Conservation (phyloP, 495 filamentous ascomycete species). For the Penicillium daleae region DNA sequence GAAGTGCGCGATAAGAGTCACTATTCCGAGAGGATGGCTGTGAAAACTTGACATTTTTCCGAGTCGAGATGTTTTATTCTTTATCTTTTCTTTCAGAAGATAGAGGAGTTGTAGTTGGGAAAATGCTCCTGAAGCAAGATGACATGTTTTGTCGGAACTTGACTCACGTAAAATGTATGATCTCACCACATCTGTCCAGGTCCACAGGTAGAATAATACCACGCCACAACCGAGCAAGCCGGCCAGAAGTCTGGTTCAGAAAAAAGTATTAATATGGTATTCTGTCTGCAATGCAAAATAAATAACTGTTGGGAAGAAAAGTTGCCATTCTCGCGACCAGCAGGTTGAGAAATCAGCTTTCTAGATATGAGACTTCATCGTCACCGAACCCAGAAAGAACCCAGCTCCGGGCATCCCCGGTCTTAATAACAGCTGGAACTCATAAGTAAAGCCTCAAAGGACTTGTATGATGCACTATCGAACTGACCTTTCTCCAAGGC, state of each 20-base stretch:
- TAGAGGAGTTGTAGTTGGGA: no score
- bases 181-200: neutral
- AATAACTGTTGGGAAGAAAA: neutral
- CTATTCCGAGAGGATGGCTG: constrained; percentile 13
- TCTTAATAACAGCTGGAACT: neutral
- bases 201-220: neutral
- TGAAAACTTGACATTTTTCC: constrained; percentile 7
- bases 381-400: neutral
- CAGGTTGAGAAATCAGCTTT: neutral
- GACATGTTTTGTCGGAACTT: neutral
- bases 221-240: no score
- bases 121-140: no score
- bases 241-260: no score
- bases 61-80: no score
- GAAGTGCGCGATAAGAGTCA: constrained; percentile 18
- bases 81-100: no score
- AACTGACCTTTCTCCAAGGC: neutral
- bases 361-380: neutral
- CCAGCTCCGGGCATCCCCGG: neutral
- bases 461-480: neutral
- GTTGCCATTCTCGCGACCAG: no score
- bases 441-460: neutral
- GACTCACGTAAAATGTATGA: constrained; percentile 5
- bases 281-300: neutral
- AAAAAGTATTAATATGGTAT: no score